Conservation (phyloP, 176 grass and related monocot genomes). For the Phoenix dactylifera region DNA sequence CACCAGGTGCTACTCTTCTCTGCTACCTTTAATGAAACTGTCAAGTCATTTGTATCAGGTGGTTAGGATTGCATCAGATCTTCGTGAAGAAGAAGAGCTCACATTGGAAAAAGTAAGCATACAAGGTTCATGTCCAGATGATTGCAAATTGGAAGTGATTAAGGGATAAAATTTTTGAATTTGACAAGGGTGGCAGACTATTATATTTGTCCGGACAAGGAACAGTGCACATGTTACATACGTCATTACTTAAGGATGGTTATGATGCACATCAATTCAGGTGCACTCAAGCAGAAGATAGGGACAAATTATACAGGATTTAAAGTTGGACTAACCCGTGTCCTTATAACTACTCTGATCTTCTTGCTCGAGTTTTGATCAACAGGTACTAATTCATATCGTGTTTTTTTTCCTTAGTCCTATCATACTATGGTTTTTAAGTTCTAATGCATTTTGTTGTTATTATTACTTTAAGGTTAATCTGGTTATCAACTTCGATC, state of each 20-base stretch:
- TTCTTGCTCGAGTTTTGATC: constrained; percentile 92
- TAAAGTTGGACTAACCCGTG: constrained; percentile 78
- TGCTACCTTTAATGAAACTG: constrained; percentile 80
- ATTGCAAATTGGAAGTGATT: constrained; percentile 84
- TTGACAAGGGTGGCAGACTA: constrained; percentile 83
- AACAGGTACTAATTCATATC: constrained; percentile 51
- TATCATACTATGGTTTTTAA: neutral
- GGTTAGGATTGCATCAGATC: constrained; percentile 60
- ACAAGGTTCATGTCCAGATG: constrained; percentile 78
- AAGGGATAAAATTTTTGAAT: constrained; percentile 81
- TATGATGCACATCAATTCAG: constrained; percentile 93
- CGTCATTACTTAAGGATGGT: constrained; percentile 57
- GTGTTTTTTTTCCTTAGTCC: constrained; percentile 7
- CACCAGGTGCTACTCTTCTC: constrained; percentile 88
- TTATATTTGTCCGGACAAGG: constrained; percentile 80
- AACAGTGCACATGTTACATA: constrained; percentile 66
- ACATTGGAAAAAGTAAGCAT: constrained; percentile 95
- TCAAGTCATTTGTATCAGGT: constrained; percentile 87
- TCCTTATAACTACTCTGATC: constrained; percentile 88
- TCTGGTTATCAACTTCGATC: constrained; percentile 91
- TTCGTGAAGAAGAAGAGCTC: constrained; percentile 93
- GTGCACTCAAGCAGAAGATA: constrained; percentile 66
- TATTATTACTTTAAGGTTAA: constrained; percentile 50
- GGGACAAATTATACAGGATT: constrained; percentile 91
- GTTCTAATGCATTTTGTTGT: constrained; percentile 8